A percentile compares a stretch with the other conserved stretches of the same genome.
These are phyloP conservation scores for Scheffersomyces segobiensis DNA, from an alignment of 1,139 yeast genomes.

Conservation along the genomic window DNA sequence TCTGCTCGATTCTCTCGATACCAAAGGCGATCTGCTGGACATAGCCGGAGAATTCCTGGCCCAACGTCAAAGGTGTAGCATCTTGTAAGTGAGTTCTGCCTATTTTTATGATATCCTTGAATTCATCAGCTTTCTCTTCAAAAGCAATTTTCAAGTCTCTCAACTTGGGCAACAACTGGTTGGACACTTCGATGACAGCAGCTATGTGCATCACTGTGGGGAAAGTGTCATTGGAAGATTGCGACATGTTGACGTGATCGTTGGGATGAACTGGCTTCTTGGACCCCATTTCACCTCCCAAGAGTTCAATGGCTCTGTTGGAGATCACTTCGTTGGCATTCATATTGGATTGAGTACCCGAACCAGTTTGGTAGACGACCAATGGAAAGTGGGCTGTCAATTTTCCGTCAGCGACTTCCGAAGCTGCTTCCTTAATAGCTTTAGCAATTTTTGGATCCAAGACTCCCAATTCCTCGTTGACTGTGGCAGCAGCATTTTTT, in stretches of 20 bases:
- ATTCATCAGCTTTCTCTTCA: slow-evolving; percentile 17
- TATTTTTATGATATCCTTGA: slow-evolving; percentile 19
- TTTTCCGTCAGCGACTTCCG: slow-evolving; percentile 20
- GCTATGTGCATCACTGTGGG: slow-evolving; percentile 25
- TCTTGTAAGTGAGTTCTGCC: slow-evolving; percentile 24
- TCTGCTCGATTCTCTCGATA: slow-evolving; percentile 17
- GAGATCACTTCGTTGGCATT: slow-evolving; percentile 23
- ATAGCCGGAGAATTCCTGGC: slow-evolving; percentile 22
- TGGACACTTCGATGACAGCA: slow-evolving; percentile 18
- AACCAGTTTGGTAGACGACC: slow-evolving; percentile 23
- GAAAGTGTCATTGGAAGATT: slow-evolving; percentile 21
- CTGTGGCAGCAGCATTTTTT: slow-evolving; percentile 21
- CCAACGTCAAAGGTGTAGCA: slow-evolving; percentile 22
- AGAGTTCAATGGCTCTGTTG: slow-evolving; percentile 21
- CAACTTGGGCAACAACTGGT: slow-evolving; percentile 18
- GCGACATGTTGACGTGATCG: slow-evolving; percentile 23
- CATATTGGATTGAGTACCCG: slow-evolving; percentile 24
- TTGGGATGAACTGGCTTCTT: slow-evolving; percentile 23
- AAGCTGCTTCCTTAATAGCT: slow-evolving; percentile 20
- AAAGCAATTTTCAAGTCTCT: slow-evolving; percentile 17
- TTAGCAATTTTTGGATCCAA: slow-evolving; percentile 18
- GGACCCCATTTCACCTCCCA: slow-evolving; percentile 21
- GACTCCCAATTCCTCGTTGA: slow-evolving; percentile 17
- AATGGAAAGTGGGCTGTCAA: slow-evolving; percentile 21
- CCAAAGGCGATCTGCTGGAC: slow-evolving; percentile 21